These are phyloP conservation scores for Psilocybe subaeruginosa DNA, from an alignment of 768 basidiomycete genomes.

Conservation along the genomic window DNA sequence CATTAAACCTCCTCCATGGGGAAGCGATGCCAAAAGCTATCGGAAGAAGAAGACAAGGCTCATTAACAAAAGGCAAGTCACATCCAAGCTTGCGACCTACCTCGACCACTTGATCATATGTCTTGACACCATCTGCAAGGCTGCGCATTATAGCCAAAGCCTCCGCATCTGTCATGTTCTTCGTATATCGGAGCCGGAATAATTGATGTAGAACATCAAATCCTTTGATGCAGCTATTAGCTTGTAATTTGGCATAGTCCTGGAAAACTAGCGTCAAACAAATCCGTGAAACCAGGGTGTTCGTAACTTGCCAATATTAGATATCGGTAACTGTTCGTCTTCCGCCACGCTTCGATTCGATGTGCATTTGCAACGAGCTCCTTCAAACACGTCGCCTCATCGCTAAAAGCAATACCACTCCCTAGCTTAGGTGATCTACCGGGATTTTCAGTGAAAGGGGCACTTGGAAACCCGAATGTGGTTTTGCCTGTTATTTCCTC, in stretches of 20 bases:
- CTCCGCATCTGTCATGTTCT: constrained; percentile 73
- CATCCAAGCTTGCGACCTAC: constrained; percentile 40
- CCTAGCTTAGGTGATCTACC: constrained; percentile 62
- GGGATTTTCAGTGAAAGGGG: constrained; percentile 47
- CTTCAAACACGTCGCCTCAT: constrained; percentile 64
- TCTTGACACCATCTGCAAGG: constrained; percentile 69
- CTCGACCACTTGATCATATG: constrained; percentile 90
- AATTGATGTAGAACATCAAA: constrained; percentile 91
- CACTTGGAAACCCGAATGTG: constrained; percentile 71
- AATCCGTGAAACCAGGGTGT: constrained; percentile 5
- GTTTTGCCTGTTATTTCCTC: constrained; percentile 81
- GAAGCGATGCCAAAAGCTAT: constrained; percentile 80
- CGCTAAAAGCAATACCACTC: constrained; percentile 78
- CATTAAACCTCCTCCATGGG: constrained; percentile 80
- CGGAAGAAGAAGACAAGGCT: background rate
- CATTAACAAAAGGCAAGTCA: background rate
- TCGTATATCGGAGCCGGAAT: constrained; percentile 74
- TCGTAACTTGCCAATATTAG: constrained; percentile 56
- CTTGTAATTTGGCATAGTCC: constrained; percentile 67
- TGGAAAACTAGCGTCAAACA: constrained; percentile 32
- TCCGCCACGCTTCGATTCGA: constrained; percentile 93
- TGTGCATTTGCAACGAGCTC: constrained; percentile 80
- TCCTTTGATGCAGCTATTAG: constrained; percentile 65
- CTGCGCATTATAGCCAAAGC: constrained; percentile 74
- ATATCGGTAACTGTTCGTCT: constrained; percentile 79